A percentile compares a stretch with the other conserved stretches of the same genome.
phyloP scores from a whole-genome alignment of 495 filamentous ascomycete genomes.

The Talaromyces trachyspermus region DNA sequence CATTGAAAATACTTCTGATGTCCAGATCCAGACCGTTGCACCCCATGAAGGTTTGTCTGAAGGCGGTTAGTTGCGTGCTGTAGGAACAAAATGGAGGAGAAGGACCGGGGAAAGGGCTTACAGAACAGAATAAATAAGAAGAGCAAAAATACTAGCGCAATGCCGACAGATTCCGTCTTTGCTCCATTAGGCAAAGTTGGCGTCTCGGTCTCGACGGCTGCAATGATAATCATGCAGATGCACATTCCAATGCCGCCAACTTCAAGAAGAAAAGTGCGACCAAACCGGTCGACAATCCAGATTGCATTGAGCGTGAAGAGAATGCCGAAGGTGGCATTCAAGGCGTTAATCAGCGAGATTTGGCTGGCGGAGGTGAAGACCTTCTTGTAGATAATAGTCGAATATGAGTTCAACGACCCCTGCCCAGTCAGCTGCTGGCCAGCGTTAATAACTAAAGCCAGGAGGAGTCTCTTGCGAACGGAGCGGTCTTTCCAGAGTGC shows the following conservation, averaged over 20 bases:
- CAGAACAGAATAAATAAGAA: slow-evolving; percentile 63
- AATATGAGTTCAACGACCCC: slow-evolving; percentile 57
- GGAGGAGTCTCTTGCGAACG: slow-evolving; percentile 47
- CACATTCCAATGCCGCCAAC: slow-evolving; percentile 65
- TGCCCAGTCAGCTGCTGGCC: slow-evolving; percentile 57
- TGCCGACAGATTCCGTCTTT: slow-evolving; percentile 52
- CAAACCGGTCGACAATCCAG: slow-evolving; percentile 60
- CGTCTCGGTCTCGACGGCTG: slow-evolving; percentile 55
- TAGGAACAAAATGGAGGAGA: background rate
- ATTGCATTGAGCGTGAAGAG: slow-evolving; percentile 64
- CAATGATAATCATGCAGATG: slow-evolving; percentile 59
- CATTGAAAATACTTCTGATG: slow-evolving; percentile 58
- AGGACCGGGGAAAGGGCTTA: slow-evolving; percentile 17
- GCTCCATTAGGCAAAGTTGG: slow-evolving; percentile 35
- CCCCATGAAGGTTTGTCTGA: slow-evolving; percentile 60
- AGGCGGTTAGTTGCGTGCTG: background rate
- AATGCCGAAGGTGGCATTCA: slow-evolving; percentile 60
- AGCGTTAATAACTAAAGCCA: slow-evolving; percentile 51
- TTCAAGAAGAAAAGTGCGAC: slow-evolving; percentile 62
- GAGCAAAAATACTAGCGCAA: slow-evolving; percentile 54
- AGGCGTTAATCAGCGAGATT: slow-evolving; percentile 64
- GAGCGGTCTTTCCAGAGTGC: slow-evolving; percentile 56
- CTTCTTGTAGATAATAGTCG: slow-evolving; percentile 56
- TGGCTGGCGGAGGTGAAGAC: slow-evolving; percentile 43
- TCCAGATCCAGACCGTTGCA: slow-evolving; percentile 62